A percentile compares a stretch with the other conserved stretches of the same genome.
Conservation (phyloP, 1,284 basidiomycete species). For the Exobasidium cylindrosporum region DNA sequence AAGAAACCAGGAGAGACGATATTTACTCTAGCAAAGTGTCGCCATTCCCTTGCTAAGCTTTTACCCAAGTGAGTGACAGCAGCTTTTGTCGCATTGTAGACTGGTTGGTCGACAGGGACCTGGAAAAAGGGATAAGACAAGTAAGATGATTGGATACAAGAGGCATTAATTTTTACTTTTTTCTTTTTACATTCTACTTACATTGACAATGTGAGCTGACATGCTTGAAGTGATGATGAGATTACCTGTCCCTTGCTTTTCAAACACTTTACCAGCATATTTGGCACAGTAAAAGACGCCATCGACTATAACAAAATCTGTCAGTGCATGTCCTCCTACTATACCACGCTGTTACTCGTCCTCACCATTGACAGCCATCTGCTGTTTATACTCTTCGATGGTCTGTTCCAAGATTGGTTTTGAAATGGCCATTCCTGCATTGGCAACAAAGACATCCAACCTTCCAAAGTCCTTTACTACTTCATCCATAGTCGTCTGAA, state of each 20-base stretch:
- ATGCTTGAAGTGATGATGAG: constrained; percentile 47
- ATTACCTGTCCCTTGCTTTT: constrained; percentile 50
- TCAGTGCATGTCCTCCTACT: not conserved
- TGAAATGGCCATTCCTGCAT: constrained; percentile 30
- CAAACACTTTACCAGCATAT: constrained; percentile 44
- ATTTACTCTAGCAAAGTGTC: constrained; percentile 54
- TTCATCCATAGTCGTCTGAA: constrained; percentile 21
- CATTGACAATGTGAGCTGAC: constrained; percentile 45
- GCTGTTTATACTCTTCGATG: constrained; percentile 41
- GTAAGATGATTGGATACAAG: too few relatives aligned
- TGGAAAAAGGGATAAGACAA: too few relatives aligned
- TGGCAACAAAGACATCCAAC: constrained; percentile 42
- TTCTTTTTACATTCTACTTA: constrained; percentile 38
- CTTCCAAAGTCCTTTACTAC: constrained; percentile 40
- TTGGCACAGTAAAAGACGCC: constrained; percentile 45
- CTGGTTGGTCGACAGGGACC: constrained; percentile 4
- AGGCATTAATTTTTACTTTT: too few relatives aligned
- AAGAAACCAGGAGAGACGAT: constrained; percentile 54
- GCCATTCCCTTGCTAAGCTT: constrained; percentile 39
- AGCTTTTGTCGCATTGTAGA: constrained; percentile 44
- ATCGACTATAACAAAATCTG: constrained; percentile 16
- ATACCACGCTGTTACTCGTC: too few relatives aligned
- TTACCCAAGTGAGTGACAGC: constrained; percentile 45
- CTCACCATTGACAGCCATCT: constrained; percentile 38
- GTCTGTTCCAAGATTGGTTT: constrained; percentile 32